Base-by-base conservation (phyloP, 1,139 yeast genomes). In the Yamadazyma triangularis region DNA sequence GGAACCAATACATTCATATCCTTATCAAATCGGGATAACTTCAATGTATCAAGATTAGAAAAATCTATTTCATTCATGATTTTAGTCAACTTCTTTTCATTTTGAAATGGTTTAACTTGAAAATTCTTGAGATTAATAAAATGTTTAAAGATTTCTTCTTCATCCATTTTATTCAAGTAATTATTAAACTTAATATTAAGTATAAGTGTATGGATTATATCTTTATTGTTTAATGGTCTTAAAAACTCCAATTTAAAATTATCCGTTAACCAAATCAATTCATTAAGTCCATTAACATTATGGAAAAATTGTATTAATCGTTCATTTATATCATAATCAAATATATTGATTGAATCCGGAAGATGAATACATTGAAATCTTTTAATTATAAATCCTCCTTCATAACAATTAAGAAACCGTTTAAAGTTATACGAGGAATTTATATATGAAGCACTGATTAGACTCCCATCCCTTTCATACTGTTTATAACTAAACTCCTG, bases 321-420 rank as follows among this genome's bases (percentile, higher is more conserved):
- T 10, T 39, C 35, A 27, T 50, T 46, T 15, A 56, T 35, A 4
- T 52, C 54, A 23, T 46, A 43, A 31, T 63, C 64, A 38, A 57
- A 54, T 4, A 59, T 41, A 32, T 58, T 60, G 9, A 62, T 44
- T 9, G 65, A 55, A 31, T 64, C 69, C 0, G 71, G 71, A 11
- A 66, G 39, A 22, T 44, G 40, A 8, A 57, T 42, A 26, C 58
- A 53, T 28, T 45, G 54, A 24, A 63, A 47, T 13, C 50, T 35
- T 23, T 26, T 24, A 7, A 42, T 26, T 8, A 30, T 26, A 4
- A 22, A 11, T 2, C 32, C 34, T 7, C 14, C 26, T 19, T 38
- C 40, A 28, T 50, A 47, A 9, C 36, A 32, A 11, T 34, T 35
- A 16, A 65, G 39, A 28, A 63, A 57, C 35, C 56, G 50, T 35